phyloP scores from a whole-genome alignment of 768 basidiomycete species.

The Lactarius indigo region DNA sequence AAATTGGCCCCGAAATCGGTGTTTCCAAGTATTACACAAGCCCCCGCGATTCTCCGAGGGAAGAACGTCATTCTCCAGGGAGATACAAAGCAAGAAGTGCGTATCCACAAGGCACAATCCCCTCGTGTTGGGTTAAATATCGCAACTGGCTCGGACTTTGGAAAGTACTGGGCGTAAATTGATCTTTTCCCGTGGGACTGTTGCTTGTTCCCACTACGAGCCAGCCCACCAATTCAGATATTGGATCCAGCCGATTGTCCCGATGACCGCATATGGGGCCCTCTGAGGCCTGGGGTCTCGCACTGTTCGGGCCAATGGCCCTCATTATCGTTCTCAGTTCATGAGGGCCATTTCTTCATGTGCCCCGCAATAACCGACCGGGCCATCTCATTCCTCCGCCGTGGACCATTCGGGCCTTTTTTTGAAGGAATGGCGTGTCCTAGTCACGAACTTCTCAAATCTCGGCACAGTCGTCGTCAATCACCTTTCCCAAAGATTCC shows the following conservation, averaged over 20 bases:
- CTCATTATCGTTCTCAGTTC: conserved; percentile 62
- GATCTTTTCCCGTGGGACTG: conserved; percentile 6
- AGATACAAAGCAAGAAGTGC: conserved; percentile 76
- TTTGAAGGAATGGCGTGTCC: conserved; percentile 35
- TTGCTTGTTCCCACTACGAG: conserved; percentile 19
- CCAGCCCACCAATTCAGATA: conserved; percentile 17
- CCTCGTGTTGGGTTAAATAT: background rate
- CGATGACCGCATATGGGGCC: background rate
- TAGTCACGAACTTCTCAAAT: conserved; percentile 41
- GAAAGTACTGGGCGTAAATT: conserved; percentile 41
- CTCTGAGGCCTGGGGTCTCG: background rate
- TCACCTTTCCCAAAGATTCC: conserved; percentile 34
- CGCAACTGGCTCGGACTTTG: conserved; percentile 27
- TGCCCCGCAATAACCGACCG: conserved; percentile 41
- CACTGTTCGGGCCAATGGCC: conserved; percentile 41
- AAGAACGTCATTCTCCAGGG: conserved; percentile 67
- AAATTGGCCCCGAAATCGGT: conserved; percentile 44
- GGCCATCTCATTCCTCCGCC: conserved; percentile 73
- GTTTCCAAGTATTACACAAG: conserved; percentile 56
- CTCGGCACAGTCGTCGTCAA: conserved; percentile 61
- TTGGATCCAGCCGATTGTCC: conserved; percentile 17
- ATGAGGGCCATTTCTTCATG: conserved; percentile 34
- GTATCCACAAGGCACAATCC: conserved; percentile 28
- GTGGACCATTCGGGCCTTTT: conserved; percentile 60
- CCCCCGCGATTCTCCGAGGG: conserved; percentile 53